Evolutionary conservation across 129 eudicot species (phyloP), one percentile per base, ranked within the genome.

Genomic region (Chrysanthemum lavandulifolium): DNA sequence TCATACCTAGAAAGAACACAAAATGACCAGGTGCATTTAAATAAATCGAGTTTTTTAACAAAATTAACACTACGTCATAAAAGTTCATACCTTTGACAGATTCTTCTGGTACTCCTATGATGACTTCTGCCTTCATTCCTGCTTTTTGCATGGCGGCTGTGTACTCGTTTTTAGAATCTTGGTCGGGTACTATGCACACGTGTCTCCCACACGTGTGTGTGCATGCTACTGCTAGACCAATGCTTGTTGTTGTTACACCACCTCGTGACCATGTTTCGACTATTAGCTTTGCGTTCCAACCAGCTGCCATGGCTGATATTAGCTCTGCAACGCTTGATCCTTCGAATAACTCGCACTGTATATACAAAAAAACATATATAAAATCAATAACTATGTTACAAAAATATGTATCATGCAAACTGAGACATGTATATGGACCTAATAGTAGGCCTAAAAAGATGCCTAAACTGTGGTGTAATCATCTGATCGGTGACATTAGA

Each of bases 281-380:
- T 6, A 89, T 82, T 27, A 92, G 58, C 13, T 83, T 80, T 0
- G 97, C 87, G 75, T 92, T 87, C 96, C 96, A 92, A 5, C 97
- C 97, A 27, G 94, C 96, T 1, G 97, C 97, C 98, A 92, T 92
- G 73, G 98, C 98, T 1, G 98, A 89, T 12, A 93, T 71, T 0
- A 93, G 80, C 80, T 93, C 98, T 8, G 98, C 96, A 5, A 87
- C 96, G 57, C 96, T 84, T 16, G 96, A 88, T 77, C 88, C 92
- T 66, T 82, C 76, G 50, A 57, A 72, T 43, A 79, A 49, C 61
- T 87, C 72, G 45, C 97, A 85, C 96, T 93, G 36, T 15, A 19
- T 8, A 15, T 5, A 52, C 1, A 18, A 51, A 60, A 64, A 56
- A 40, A 53, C 23, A 23, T 5, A 19, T 2, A 33, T 18, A 3